Conservation (phyloP, 257 asterid genomes). For the Hygrophila difformis region DNA sequence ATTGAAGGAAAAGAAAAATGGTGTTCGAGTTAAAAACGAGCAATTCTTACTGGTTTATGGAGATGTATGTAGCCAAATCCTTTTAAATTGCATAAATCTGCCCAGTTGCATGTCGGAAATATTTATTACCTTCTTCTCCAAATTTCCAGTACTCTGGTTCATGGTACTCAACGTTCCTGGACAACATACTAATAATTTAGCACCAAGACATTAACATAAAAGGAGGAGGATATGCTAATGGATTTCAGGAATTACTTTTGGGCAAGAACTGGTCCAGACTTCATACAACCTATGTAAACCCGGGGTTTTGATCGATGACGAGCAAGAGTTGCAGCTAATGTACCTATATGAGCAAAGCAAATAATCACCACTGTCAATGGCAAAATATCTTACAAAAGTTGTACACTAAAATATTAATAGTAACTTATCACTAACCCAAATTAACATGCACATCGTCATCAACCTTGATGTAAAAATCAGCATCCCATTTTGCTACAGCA, state of each 20-base stretch:
- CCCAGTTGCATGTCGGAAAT: no score
- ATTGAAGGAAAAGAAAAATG: neutral
- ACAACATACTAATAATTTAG: slow-evolving; percentile 3
- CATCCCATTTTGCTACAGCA: slow-evolving; percentile 92
- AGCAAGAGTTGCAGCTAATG: slow-evolving; percentile 86
- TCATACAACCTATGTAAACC: slow-evolving; percentile 93
- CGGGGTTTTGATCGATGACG: slow-evolving; percentile 92
- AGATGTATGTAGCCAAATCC: slow-evolving; percentile 79
- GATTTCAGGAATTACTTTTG: slow-evolving; percentile 46
- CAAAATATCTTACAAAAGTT: neutral
- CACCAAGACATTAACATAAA: neutral
- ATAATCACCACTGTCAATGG: neutral
- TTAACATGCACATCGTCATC: no score
- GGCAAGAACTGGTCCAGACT: slow-evolving; percentile 95
- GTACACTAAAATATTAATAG: neutral
- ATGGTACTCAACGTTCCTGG: slow-evolving; percentile 71
- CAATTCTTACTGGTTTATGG: slow-evolving; percentile 63
- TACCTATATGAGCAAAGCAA: slow-evolving; percentile 35
- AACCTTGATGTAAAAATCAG: no score
- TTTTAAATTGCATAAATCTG: slow-evolving; percentile 75
- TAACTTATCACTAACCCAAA: slow-evolving; percentile 38
- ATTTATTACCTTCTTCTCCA: no score
- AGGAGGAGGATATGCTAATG: no score
- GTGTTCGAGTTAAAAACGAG: neutral
- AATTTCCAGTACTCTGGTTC: no score